Conservation (phyloP, 495 filamentous ascomycete genomes). For the Aspergillus biplanus region DNA sequence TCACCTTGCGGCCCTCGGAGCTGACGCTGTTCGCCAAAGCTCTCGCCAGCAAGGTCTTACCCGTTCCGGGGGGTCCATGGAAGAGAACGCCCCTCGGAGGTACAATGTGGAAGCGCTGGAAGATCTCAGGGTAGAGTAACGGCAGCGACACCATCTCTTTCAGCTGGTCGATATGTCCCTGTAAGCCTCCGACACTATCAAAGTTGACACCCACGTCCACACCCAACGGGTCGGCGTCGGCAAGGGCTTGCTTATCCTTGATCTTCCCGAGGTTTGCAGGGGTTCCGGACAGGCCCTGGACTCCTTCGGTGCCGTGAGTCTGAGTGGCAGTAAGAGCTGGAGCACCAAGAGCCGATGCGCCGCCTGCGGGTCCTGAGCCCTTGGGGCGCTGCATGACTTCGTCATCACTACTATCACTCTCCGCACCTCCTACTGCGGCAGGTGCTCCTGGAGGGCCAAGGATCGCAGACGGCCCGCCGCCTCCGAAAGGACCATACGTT, state of each 20-base stretch:
- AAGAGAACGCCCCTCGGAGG: conserved; percentile 95
- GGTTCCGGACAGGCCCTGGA: conserved; percentile 65
- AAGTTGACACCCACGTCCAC: conserved; percentile 91
- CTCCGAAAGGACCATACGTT: conserved; percentile 90
- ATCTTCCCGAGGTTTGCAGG: conserved; percentile 87
- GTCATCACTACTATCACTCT: conserved; percentile 97
- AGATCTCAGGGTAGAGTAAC: conserved; percentile 93
- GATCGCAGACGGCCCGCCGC: conserved; percentile 70
- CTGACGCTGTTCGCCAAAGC: conserved; percentile 84
- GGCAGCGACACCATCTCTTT: conserved; percentile 98
- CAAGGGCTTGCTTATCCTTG: conserved; percentile 78
- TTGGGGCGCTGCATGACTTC: conserved; percentile 63
- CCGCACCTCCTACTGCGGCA: conserved; percentile 71
- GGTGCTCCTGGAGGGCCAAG: conserved; percentile 78
- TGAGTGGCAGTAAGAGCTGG: conserved; percentile 62
- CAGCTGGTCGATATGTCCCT: conserved; percentile 90
- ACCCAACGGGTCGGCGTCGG: conserved; percentile 92
- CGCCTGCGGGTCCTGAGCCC: conserved; percentile 39
- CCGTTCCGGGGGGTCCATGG: conserved; percentile 94
- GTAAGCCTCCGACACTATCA: conserved; percentile 85
- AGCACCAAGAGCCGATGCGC: conserved; percentile 63
- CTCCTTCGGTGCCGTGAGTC: conserved; percentile 64
- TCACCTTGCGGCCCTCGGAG: conserved; percentile 85
- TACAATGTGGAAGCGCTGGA: conserved; percentile 85
- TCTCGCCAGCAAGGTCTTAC: conserved; percentile 93